Base-by-base conservation (phyloP, 176 grass and related monocot species). In the Juncus effusus region DNA sequence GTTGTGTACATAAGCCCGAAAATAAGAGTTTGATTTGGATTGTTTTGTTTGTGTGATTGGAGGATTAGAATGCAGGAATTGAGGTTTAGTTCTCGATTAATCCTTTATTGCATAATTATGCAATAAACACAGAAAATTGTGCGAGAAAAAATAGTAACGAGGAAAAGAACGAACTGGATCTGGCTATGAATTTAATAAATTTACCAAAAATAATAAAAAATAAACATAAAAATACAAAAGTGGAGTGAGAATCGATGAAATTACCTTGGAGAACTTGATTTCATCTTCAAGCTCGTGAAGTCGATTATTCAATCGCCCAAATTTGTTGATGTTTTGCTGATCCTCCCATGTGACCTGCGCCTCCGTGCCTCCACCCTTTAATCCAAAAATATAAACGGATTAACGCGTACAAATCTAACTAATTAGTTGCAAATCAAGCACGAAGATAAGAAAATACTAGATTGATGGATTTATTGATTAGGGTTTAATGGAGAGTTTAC, bases 281-380 rank as follows among this genome's bases (percentile, higher is more conserved):
- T 97, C 93, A 16, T 93, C 88, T 51, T 84, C 61, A 51, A 90
- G 86, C 73, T 99, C 95, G 45, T 99, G 89, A 56, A 87, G 80
- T 57, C 89, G 80, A 73, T 90, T 99, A 83, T 99, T 99, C 78
- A 99, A 80, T 56, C 95, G 85, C 49, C 95, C 95, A 37, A 99
- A 99, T 36, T 78, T 78, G 81, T 97, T 97, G 73, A 92, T 97
- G 69, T 93, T 97, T 74, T 97, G 88, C 83, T 97, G 94, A 82
- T 97, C 94, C 38, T 97, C 94, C 94, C 94, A 97, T 19, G 94
- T 97, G 56, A 97, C 94, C 63, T 92, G 94, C 41, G 88, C 80
- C 82, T 97, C 94, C 78, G 88, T 71, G 55, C 88, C 85, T n/a
- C 86, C 88, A 28, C 93, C 93, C 88, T 97, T 56, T 15, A 15